Evolutionary conservation across 148 eudicot genomes (phyloP).

Genomic region (Euryodendron excelsum): DNA sequence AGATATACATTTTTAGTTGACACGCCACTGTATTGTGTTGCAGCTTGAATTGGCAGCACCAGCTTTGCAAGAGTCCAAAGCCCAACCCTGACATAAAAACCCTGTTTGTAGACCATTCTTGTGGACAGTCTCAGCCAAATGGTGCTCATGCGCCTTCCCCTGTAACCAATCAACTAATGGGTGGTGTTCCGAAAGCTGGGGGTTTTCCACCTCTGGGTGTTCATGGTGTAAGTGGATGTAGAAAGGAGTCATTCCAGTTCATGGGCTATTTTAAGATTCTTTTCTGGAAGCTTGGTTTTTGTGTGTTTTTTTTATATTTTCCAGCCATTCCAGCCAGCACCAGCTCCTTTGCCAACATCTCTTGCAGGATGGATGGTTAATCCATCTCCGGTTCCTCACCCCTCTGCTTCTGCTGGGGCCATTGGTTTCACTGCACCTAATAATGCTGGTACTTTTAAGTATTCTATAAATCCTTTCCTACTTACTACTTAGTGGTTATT

Average conservation of each 20-base stretch:
- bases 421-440: slow-evolving; percentile 67
- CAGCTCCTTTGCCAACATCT: slow-evolving; percentile 56
- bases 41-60: slow-evolving; percentile 99
- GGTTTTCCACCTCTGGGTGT: slow-evolving; percentile 82
- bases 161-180: slow-evolving; percentile 71
- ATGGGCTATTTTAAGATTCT: slow-evolving; percentile 2
- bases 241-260: not conserved
- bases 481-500: not conserved
- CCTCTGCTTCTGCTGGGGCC: slow-evolving; percentile 72
- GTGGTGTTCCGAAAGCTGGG: slow-evolving; percentile 67
- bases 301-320: slow-evolving; percentile 6
- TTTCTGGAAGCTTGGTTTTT: not conserved
- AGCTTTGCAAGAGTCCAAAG: slow-evolving; percentile 87
- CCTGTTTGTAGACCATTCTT: slow-evolving; percentile 85
- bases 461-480: not conserved
- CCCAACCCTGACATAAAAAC: slow-evolving; percentile 92
- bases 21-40: slow-evolving; percentile 9
- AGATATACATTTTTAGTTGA: not conserved
- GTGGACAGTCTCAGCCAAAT: slow-evolving; percentile 83
- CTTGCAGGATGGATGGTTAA: slow-evolving; percentile 91
- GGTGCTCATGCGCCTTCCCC: slow-evolving; percentile 88
- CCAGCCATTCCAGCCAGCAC: slow-evolving; percentile 75
- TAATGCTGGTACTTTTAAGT: slow-evolving; percentile 43
- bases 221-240: slow-evolving; percentile 65
- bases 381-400: slow-evolving; percentile 75